phyloP scores from a whole-genome alignment of 345 rosid species.

The Sisymbrium altissimum region DNA sequence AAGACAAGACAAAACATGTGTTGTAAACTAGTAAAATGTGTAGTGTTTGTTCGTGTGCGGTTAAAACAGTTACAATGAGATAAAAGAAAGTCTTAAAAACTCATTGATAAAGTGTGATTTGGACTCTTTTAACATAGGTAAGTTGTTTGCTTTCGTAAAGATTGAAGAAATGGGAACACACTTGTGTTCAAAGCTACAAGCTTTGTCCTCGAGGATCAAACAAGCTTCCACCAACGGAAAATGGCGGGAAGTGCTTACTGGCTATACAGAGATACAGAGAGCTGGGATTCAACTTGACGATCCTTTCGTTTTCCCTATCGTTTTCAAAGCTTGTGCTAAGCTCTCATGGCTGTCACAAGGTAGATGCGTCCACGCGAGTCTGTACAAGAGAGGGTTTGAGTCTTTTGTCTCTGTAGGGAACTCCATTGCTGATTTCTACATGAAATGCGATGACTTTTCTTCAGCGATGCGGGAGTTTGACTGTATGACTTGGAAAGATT shows the following conservation, averaged over 20 bases:
- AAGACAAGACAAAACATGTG: neutral
- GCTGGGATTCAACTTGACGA: conserved; percentile 38
- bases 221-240: conserved; percentile 46
- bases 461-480: conserved; percentile 44
- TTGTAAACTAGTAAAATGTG: neutral
- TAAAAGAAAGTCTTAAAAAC: neutral
- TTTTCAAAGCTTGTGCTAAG: conserved; percentile 58
- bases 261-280: conserved; percentile 41
- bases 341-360: conserved; percentile 39
- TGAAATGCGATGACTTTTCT: conserved; percentile 45
- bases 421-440: conserved; percentile 60
- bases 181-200: conserved; percentile 33
- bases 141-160: neutral
- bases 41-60: conserved; percentile 7
- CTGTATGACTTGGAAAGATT: conserved; percentile 43
- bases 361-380: conserved; percentile 43
- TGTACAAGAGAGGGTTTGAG: conserved; percentile 55
- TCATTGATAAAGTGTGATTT: too few relatives aligned
- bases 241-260: conserved; percentile 51
- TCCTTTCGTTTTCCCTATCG: conserved; percentile 42
- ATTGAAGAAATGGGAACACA: conserved; percentile 8
- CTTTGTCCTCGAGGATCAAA: conserved; percentile 38
- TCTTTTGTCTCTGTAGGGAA: conserved; percentile 49
- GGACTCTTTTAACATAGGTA: too few relatives aligned
- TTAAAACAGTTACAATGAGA: neutral